Conservation (phyloP, 257 asterid genomes). For the Euphrasia confusa region DNA sequence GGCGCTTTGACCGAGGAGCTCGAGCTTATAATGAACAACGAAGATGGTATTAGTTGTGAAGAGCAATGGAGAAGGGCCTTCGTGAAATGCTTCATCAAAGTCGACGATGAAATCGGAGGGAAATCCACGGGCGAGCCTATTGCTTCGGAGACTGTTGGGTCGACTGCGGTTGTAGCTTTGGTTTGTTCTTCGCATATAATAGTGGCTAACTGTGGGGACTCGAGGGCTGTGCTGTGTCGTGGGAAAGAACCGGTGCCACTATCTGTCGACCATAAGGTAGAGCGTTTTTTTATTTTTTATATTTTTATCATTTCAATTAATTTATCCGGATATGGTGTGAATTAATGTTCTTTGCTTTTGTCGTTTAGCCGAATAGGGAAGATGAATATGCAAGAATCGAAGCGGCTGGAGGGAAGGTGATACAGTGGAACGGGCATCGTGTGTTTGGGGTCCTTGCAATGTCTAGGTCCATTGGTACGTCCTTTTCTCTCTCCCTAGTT, state of each 20-base stretch:
- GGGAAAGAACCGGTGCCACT: slow-evolving; percentile 78
- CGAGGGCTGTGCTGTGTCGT: slow-evolving; percentile 93
- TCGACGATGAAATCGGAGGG: slow-evolving; percentile 79
- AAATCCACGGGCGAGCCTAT: slow-evolving; percentile 46
- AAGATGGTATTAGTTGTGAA: slow-evolving; percentile 33
- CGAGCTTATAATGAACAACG: slow-evolving; percentile 39
- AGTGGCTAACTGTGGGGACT: slow-evolving; percentile 92
- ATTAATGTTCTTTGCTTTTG: background rate
- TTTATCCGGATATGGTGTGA: background rate
- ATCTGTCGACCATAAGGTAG: slow-evolving; percentile 85
- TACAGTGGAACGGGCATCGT: slow-evolving; percentile 97
- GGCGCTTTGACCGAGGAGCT: slow-evolving; percentile 62
- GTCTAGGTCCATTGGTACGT: slow-evolving; percentile 94
- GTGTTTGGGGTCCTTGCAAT: slow-evolving; percentile 97
- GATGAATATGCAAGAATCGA: slow-evolving; percentile 92
- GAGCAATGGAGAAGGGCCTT: slow-evolving; percentile 72
- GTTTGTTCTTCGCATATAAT: slow-evolving; percentile 95
- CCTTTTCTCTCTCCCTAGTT: slow-evolving; percentile 1
- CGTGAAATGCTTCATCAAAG: slow-evolving; percentile 63
- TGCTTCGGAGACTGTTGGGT: slow-evolving; percentile 92
- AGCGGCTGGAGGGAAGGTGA: slow-evolving; percentile 97
- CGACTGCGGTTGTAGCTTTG: slow-evolving; percentile 82
- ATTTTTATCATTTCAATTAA: background rate
- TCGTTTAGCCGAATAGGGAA: slow-evolving; percentile 76
- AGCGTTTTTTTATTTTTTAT: background rate